Conservation (phyloP, 352 stramenopile species). For the Globisporangium radiosum region DNA sequence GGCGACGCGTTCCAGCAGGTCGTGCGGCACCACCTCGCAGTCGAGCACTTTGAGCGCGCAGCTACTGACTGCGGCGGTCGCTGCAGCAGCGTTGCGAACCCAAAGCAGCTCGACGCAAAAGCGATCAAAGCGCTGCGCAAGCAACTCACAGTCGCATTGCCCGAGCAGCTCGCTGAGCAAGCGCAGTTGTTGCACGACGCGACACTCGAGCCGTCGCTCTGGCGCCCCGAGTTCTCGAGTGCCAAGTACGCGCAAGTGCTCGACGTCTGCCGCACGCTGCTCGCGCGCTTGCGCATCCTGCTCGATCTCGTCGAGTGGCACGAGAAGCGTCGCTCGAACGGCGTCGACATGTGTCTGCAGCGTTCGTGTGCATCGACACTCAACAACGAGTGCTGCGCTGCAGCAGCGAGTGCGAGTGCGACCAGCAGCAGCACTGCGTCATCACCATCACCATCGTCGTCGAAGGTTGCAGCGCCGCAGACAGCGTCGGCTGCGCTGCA, state of each 20-base stretch:
- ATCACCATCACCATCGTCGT: not conserved
- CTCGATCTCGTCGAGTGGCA: conserved; percentile 65
- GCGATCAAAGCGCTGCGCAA: no score
- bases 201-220: conserved; percentile 41
- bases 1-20: no score
- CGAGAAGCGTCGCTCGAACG: conserved; percentile 2
- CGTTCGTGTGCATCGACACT: conserved; percentile 14
- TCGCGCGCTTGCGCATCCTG: conserved; percentile 51
- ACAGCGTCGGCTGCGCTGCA: no score
- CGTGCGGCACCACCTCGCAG: conserved; percentile 47
- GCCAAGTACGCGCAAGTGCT: conserved; percentile 45
- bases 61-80: conserved; percentile 27
- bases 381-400: conserved; percentile 14
- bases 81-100: conserved; percentile 2
- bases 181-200: conserved; percentile 46
- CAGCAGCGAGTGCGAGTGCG: not conserved
- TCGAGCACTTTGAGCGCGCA: conserved; percentile 12
- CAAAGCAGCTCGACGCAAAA: no score
- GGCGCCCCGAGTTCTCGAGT: conserved; percentile 22
- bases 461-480: not conserved
- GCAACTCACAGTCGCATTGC: not conserved
- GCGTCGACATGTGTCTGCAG: not conserved
- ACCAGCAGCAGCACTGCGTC: not conserved
- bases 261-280: conserved; percentile 36
- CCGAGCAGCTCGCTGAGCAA: conserved; percentile 35